Evolutionary conservation across 148 eudicot species (phyloP).

Genomic region (Polygonum aviculare): DNA sequence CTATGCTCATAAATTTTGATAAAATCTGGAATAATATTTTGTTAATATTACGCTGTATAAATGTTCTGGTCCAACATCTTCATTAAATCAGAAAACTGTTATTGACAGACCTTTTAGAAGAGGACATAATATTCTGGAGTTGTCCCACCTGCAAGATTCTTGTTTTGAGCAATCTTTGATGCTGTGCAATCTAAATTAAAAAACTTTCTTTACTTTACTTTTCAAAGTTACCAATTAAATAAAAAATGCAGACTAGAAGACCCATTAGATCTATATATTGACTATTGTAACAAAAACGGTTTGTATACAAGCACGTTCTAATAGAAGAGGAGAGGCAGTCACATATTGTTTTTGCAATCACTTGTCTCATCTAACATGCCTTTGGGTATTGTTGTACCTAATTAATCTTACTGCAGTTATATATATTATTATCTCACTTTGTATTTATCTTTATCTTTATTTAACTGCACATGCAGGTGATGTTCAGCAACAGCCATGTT

Average conservation of each 20-base stretch:
- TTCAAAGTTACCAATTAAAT: background rate
- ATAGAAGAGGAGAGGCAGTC: background rate
- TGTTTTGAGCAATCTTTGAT: background rate
- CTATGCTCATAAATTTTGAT: background rate
- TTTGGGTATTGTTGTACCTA: background rate
- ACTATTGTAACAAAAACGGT: background rate
- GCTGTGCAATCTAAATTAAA: background rate
- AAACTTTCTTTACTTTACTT: background rate
- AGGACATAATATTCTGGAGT: background rate
- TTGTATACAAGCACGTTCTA: background rate
- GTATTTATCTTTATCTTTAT: background rate
- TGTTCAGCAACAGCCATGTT: conserved; percentile 70
- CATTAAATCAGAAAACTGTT: background rate
- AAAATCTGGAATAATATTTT: background rate
- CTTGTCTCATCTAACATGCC: background rate
- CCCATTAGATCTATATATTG: background rate
- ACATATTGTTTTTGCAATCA: background rate
- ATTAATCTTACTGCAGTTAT: background rate
- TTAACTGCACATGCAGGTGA: conserved; percentile 34
- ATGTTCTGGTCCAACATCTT: background rate
- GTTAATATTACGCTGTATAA: background rate
- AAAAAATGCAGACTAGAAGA: background rate
- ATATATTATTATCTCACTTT: background rate
- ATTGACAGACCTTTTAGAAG: background rate
- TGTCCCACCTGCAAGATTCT: background rate